A percentile compares a stretch with the other conserved stretches of the same genome.
These are phyloP conservation scores for Azolla pinnata DNA, from an alignment of 75 land plant species.

Conservation along the genomic window DNA sequence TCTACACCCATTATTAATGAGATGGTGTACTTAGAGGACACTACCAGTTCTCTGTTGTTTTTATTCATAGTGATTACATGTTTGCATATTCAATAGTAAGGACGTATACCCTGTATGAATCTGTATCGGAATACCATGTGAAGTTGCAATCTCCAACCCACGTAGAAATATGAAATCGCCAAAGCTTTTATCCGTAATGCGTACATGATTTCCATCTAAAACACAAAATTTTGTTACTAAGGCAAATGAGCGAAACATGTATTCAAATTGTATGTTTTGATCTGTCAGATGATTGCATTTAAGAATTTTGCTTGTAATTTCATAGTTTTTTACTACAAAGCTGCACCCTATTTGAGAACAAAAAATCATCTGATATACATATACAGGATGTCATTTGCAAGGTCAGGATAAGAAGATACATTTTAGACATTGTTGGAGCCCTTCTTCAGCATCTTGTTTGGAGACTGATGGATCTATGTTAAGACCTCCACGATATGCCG, in stretches of 20 bases:
- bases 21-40: too few species aligned
- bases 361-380: too few species aligned
- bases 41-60: too few species aligned
- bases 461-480: conserved; percentile 61
- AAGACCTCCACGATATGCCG: conserved; percentile 92
- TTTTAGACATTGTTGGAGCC: conserved; percentile 31
- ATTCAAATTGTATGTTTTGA: too few species aligned
- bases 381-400: too few species aligned
- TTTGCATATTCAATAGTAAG: background rate
- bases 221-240: conserved; percentile 2
- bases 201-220: conserved; percentile 52
- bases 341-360: too few species aligned
- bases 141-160: conserved; percentile 61
- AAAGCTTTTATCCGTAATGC: conserved; percentile 56
- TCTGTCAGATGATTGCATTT: too few species aligned
- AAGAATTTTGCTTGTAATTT: too few species aligned
- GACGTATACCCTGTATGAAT: conserved; percentile 85
- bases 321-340: too few species aligned
- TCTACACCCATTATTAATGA: too few species aligned
- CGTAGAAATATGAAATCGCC: conserved; percentile 59
- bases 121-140: conserved; percentile 64
- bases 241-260: too few species aligned
- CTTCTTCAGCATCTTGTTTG: conserved; percentile 52
- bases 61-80: background rate
- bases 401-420: background rate